Base-by-base conservation (phyloP, 129 eudicot species). In the Arctium lappa region DNA sequence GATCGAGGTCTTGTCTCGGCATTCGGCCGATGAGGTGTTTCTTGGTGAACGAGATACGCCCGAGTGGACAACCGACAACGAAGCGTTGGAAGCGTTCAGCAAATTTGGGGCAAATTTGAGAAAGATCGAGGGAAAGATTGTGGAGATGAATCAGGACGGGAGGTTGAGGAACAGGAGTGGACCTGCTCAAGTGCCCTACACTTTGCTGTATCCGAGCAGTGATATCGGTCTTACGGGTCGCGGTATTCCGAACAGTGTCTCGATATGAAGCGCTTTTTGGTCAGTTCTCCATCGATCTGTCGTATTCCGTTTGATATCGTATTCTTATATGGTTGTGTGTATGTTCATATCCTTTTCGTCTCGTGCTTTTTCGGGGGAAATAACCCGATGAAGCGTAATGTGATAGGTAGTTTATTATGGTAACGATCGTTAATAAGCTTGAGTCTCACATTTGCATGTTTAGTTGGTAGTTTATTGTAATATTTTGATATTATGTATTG, bases 191-290 rank as follows among this genome's bases (percentile, higher is more conserved):
- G 75, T 93, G 90, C 94, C 94, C 2, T 93, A 93, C 86, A 91
- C 97, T 78, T 86, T 91, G 89, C 80, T 93, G 13, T 88, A 80
- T 85, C 98, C 98, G 4, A 89, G 88, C 65, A 88, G 97, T 62
- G 91, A 80, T 1, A 34, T 31, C 11, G 98, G 98, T 13, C 92
- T 93, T 66, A 93, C 98, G 27, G 97, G 94, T 73, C 88, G 88
- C n/a, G 98, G 97, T 12, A 93, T 93, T 86, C 98, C 98, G 7
- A 93, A 93, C 72, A 93, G 98, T 74, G 86, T 93, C 18, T 88
- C 98, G 1, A 91, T 93, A 18, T 93, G 84, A 82, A 60, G 63
- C 8, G 56, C 5, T 62, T 60, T 60, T 12, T 15, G 68, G 69
- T 22, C 6, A 7, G 63, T 78, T 69, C 27, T 30, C 38, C 31